Conservation (phyloP, 225 moss, liverwort and hornwort species). For the Sphagnum tenellum region DNA sequence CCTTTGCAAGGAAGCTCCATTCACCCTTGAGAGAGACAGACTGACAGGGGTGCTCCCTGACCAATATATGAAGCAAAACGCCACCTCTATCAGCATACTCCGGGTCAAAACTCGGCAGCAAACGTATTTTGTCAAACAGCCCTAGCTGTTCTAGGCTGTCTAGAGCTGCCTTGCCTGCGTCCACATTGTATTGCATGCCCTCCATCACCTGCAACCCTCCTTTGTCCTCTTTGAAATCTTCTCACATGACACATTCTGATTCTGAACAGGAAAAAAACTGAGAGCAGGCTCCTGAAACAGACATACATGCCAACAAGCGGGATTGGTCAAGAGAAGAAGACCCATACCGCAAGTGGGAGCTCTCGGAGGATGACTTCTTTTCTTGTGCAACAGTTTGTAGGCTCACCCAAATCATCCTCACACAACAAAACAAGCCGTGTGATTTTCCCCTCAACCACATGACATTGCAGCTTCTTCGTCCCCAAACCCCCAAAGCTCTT, state of each 20-base stretch:
- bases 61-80: constrained; percentile 26
- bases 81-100: constrained; percentile 41
- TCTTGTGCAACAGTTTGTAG: constrained; percentile 23
- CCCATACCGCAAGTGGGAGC: constrained; percentile 29
- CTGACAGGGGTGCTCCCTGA: constrained; percentile 33
- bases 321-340: background rate
- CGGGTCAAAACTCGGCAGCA: constrained; percentile 39
- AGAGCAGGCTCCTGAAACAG: too few species aligned
- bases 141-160: constrained; percentile 45
- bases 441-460: constrained; percentile 43
- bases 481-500: constrained; percentile 21
- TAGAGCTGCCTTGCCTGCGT: constrained; percentile 49
- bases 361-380: constrained; percentile 22
- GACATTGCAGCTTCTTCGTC: constrained; percentile 27
- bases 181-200: constrained; percentile 54
- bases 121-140: constrained; percentile 53
- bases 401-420: constrained; percentile 28
- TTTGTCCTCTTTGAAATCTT: background rate
- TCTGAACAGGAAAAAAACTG: background rate
- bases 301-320: too few species aligned
- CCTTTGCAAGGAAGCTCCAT: constrained; percentile 56
- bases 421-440: constrained; percentile 24
- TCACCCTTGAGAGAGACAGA: constrained; percentile 42
- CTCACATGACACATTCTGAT: too few species aligned
- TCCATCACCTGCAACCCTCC: constrained; percentile 62